These are phyloP conservation scores for Favolaschia claudopus DNA, from an alignment of 768 basidiomycete genomes.

Conservation along the genomic window DNA sequence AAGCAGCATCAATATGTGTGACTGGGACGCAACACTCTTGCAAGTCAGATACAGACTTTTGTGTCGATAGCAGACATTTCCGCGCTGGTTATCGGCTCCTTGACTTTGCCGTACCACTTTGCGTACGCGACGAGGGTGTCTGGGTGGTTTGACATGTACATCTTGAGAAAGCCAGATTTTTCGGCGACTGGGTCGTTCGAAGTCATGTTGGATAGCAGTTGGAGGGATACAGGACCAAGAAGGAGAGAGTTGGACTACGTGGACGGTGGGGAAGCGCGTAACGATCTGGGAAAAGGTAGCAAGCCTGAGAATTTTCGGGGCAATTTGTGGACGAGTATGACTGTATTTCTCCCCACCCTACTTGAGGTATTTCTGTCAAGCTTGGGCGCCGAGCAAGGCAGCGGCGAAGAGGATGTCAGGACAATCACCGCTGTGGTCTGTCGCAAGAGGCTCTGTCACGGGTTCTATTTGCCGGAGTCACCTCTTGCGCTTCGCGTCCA, in stretches of 20 bases:
- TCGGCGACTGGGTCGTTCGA: slow-evolving; percentile 80
- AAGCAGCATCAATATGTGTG: neutral
- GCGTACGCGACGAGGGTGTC: slow-evolving; percentile 88
- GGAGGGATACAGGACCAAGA: neutral
- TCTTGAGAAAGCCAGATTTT: slow-evolving; percentile 77
- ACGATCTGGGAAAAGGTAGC: too few species aligned
- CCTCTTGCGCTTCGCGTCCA: too few species aligned
- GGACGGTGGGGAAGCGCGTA: too few species aligned
- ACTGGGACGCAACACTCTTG: neutral
- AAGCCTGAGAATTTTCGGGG: too few species aligned
- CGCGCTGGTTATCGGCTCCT: slow-evolving; percentile 62
- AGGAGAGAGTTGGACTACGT: neutral
- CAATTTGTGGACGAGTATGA: too few species aligned
- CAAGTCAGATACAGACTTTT: slow-evolving; percentile 51
- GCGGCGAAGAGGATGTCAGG: too few species aligned
- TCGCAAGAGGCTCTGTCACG: too few species aligned
- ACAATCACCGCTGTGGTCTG: too few species aligned
- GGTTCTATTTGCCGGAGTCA: too few species aligned
- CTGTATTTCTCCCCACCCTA: too few species aligned
- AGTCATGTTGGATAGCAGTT: neutral
- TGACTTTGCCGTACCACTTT: slow-evolving; percentile 75
- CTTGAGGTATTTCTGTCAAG: too few species aligned
- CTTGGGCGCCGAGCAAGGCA: too few species aligned
- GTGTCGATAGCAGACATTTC: slow-evolving; percentile 75
- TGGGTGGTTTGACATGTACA: slow-evolving; percentile 87